Percentiles rank a stretch among this genome's conserved stretches.
Conservation (phyloP, 345 rosid genomes). For the Dovyalis caffra region DNA sequence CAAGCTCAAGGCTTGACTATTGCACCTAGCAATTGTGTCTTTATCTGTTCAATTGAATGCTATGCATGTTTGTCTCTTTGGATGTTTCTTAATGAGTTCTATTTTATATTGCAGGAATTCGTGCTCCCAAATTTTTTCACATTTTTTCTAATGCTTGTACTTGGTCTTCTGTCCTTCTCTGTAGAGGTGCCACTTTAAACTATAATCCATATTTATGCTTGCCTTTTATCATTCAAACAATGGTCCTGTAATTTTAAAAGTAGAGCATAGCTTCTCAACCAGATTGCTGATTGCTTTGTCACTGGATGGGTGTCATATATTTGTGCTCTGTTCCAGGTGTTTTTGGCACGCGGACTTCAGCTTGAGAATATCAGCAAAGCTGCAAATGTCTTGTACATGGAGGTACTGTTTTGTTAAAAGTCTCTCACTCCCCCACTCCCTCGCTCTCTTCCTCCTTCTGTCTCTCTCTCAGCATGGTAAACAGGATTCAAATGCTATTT, state of each 20-base stretch:
- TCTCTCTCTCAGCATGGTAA: not conserved
- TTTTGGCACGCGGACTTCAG: slow-evolving; percentile 82
- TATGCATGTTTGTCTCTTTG: not conserved
- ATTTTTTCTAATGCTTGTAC: slow-evolving; percentile 51
- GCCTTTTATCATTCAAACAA: not conserved
- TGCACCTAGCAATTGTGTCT: not conserved
- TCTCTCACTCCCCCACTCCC: not conserved
- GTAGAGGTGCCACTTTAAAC: slow-evolving; percentile 57
- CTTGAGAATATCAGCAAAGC: slow-evolving; percentile 87
- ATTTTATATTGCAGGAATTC: slow-evolving; percentile 49
- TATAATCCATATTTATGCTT: not conserved
- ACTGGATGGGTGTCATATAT: slow-evolving; percentile 6
- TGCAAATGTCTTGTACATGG: slow-evolving; percentile 59
- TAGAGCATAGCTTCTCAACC: not conserved
- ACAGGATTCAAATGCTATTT: not conserved
- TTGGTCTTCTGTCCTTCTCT: slow-evolving; percentile 66
- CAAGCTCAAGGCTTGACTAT: too few species aligned
- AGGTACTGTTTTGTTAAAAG: slow-evolving; percentile 38
- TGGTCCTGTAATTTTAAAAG: not conserved
- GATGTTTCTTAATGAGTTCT: slow-evolving; percentile 5
- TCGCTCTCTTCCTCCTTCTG: not conserved
- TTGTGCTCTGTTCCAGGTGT: slow-evolving; percentile 40
- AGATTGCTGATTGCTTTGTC: not conserved
- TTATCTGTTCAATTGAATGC: not conserved
- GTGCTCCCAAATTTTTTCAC: slow-evolving; percentile 63